Percentiles rank a stretch among this genome's conserved stretches.
These are phyloP conservation scores for Lotmaria passim DNA, from an alignment of 208 protist genomes.

Conservation along the genomic window DNA sequence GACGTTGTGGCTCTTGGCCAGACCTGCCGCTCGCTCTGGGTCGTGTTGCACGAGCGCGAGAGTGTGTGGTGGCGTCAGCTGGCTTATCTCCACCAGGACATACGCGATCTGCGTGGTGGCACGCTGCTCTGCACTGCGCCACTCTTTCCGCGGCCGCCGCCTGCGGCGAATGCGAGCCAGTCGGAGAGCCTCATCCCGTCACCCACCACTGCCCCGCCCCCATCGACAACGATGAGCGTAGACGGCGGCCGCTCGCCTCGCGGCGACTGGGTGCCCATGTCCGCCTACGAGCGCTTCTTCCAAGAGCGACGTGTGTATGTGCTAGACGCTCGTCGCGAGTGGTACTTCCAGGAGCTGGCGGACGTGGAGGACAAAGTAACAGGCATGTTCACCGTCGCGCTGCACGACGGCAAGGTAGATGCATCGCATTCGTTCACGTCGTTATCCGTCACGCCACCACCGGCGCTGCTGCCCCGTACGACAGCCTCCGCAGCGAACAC, in stretches of 20 bases:
- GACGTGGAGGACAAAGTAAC: slow-evolving; percentile 42
- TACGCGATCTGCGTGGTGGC: slow-evolving; percentile 55
- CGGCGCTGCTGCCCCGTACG: background rate
- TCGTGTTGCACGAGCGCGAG: slow-evolving; percentile 47
- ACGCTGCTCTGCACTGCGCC: slow-evolving; percentile 59
- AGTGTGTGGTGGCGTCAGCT: slow-evolving; percentile 78
- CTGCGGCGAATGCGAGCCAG: slow-evolving; percentile 1
- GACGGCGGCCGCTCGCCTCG: slow-evolving; percentile 1
- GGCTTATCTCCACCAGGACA: slow-evolving; percentile 57
- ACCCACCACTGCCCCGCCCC: background rate
- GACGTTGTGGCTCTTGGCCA: slow-evolving; percentile 55
- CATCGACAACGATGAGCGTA: background rate
- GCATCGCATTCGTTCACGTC: background rate
- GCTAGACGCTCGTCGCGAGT: slow-evolving; percentile 72
- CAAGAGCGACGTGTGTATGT: slow-evolving; percentile 69
- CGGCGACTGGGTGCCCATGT: slow-evolving; percentile 16
- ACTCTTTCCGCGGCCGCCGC: slow-evolving; percentile 17
- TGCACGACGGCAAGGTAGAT: slow-evolving; percentile 39
- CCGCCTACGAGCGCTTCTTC: slow-evolving; percentile 67
- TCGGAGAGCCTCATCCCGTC: slow-evolving; percentile 1
- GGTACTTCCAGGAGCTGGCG: slow-evolving; percentile 67
- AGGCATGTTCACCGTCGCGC: slow-evolving; percentile 56
- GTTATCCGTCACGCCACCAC: background rate
- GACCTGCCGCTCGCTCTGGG: slow-evolving; percentile 59
- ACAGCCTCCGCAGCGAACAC: background rate